Evolutionary conservation across 257 asterid species (phyloP).

Genomic region (Datura wrightii): DNA sequence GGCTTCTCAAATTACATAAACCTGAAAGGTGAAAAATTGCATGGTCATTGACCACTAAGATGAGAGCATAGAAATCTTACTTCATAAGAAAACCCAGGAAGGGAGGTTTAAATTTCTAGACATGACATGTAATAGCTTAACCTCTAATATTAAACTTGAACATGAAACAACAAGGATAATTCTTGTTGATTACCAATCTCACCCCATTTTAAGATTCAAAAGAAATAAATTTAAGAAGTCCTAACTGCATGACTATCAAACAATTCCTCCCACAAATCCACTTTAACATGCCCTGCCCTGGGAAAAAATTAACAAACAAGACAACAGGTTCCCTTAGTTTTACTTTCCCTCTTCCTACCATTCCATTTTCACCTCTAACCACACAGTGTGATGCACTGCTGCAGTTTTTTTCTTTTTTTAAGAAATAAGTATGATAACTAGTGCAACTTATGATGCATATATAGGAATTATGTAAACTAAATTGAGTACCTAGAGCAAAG

Average conservation of each 20-base stretch:
- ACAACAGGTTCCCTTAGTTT: no score
- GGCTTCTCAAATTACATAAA: slow-evolving; percentile 39
- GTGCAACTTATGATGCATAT: background rate
- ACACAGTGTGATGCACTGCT: background rate
- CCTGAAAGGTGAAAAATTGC: slow-evolving; percentile 28
- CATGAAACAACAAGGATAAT: background rate
- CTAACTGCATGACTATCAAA: background rate
- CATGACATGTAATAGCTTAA: background rate
- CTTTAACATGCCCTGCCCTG: background rate
- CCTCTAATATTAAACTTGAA: no score
- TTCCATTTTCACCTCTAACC: background rate
- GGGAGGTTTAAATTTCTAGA: background rate
- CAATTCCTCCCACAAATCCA: background rate
- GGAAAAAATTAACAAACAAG: background rate
- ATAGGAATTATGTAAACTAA: background rate
- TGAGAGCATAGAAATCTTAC: background rate
- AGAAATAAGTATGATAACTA: background rate
- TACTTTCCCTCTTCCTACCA: no score
- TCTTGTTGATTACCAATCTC: background rate
- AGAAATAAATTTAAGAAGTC: background rate
- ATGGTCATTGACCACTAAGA: background rate
- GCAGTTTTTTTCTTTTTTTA: background rate
- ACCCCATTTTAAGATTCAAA: background rate
- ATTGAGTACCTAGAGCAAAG: background rate
- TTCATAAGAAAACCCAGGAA: background rate